These are phyloP conservation scores for Neurospora discreta DNA, from an alignment of 495 filamentous ascomycete genomes.

Conservation along the genomic window DNA sequence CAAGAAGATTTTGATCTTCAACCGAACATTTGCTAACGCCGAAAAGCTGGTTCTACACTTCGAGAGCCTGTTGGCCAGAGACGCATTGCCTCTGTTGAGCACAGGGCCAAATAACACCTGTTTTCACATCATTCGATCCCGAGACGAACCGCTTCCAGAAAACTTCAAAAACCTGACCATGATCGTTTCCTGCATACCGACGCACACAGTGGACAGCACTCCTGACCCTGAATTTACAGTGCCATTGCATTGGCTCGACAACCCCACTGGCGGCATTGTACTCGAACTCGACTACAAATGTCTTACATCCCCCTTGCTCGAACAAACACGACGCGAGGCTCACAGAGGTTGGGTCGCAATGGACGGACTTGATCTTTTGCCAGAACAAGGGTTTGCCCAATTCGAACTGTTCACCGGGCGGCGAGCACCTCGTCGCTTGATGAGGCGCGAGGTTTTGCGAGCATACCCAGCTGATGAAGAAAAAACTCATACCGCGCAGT, in stretches of 20 bases:
- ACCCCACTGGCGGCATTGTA: conserved; percentile 60
- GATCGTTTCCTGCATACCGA: conserved; percentile 60
- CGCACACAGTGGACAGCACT: conserved; percentile 45
- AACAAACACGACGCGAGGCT: conserved; percentile 50
- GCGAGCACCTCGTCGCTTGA: conserved; percentile 55
- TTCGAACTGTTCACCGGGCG: conserved; percentile 68
- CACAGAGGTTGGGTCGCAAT: conserved; percentile 57
- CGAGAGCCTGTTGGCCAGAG: conserved; percentile 26
- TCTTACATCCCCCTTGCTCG: conserved; percentile 51
- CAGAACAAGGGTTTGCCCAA: conserved; percentile 67
- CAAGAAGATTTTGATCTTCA: conserved; percentile 60
- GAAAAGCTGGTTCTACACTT: conserved; percentile 57
- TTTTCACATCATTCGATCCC: conserved; percentile 46
- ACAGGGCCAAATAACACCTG: conserved; percentile 34
- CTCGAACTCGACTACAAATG: conserved; percentile 64
- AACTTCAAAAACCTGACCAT: conserved; percentile 50
- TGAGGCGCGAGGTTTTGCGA: conserved; percentile 55
- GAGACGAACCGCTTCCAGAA: conserved; percentile 50
- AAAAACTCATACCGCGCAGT: conserved; percentile 14
- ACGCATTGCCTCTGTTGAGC: conserved; percentile 34
- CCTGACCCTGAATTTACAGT: conserved; percentile 58
- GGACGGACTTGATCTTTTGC: conserved; percentile 61
- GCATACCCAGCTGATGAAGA: conserved; percentile 31
- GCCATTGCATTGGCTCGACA: conserved; percentile 54
- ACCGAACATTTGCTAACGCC: conserved; percentile 49